A percentile compares a stretch with the other conserved stretches of the same genome.
Conservation (phyloP, 257 asterid species). For the Gentiana straminea region DNA sequence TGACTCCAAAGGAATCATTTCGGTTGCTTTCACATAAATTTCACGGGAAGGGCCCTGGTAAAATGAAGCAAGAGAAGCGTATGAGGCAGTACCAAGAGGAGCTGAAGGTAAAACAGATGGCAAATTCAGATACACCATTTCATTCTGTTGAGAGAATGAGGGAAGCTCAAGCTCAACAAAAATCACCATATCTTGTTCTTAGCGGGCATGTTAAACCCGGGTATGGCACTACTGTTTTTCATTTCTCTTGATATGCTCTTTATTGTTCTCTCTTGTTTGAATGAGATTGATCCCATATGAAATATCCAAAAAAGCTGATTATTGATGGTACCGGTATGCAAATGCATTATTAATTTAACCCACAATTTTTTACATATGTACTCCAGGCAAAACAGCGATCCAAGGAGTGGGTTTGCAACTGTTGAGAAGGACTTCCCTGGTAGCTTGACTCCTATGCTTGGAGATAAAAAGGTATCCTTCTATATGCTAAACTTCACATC, state of each 20-base stretch:
- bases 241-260: not conserved
- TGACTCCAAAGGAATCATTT: conserved; percentile 93
- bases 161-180: conserved; percentile 67
- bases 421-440: conserved; percentile 85
- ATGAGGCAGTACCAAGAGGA: conserved; percentile 87
- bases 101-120: conserved; percentile 87
- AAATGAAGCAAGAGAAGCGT: conserved; percentile 88
- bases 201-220: conserved; percentile 89
- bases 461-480: conserved; percentile 77
- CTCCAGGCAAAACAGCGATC: conserved; percentile 88
- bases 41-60: conserved; percentile 98
- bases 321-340: not conserved
- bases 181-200: conserved; percentile 71
- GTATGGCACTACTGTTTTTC: conserved; percentile 29
- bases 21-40: conserved; percentile 84
- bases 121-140: conserved; percentile 88
- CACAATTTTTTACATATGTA: not conserved
- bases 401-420: conserved; percentile 80
- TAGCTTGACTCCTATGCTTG: conserved; percentile 94
- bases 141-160: conserved; percentile 85
- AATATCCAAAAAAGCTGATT: not conserved
- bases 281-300: too few species aligned
- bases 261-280: not conserved
- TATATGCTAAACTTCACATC: not conserved
- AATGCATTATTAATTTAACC: not conserved